A percentile compares a stretch with the other conserved stretches of the same genome.
Conservation (phyloP, 2,329 filamentous ascomycete genomes). For the Fusarium pilosicola region DNA sequence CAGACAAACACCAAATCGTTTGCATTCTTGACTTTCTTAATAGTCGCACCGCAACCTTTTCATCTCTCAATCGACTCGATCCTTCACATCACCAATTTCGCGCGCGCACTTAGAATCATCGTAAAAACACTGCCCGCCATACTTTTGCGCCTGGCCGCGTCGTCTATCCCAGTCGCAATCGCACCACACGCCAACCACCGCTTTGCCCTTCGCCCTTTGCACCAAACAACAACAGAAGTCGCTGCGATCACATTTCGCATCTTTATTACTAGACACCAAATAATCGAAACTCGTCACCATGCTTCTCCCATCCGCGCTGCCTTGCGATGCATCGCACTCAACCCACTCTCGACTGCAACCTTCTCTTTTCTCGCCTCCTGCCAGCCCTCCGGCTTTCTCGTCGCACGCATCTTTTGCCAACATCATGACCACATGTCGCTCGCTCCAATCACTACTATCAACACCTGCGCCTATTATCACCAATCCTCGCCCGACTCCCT, state of each 20-base stretch:
- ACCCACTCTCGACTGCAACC: slow-evolving; percentile 56
- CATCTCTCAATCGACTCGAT: not conserved
- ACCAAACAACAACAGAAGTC: slow-evolving; percentile 16
- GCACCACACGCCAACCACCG: slow-evolving; percentile 38
- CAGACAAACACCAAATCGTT: slow-evolving; percentile 7
- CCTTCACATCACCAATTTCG: not conserved
- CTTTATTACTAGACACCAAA: not conserved
- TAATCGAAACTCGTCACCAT: slow-evolving; percentile 51
- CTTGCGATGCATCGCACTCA: slow-evolving; percentile 65
- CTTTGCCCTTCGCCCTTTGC: slow-evolving; percentile 2
- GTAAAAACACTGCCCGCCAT: not conserved
- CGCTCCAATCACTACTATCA: slow-evolving; percentile 67
- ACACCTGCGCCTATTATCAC: slow-evolving; percentile 49
- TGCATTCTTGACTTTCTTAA: not conserved
- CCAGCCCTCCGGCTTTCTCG: slow-evolving; percentile 62
- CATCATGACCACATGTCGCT: slow-evolving; percentile 69
- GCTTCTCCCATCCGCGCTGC: slow-evolving; percentile 68
- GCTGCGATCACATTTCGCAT: not conserved
- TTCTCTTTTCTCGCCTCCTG: slow-evolving; percentile 68
- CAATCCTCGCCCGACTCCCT: slow-evolving; percentile 48
- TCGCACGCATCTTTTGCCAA: slow-evolving; percentile 61
- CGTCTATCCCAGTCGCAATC: slow-evolving; percentile 35
- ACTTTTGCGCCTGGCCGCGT: slow-evolving; percentile 34
- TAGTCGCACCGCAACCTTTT: slow-evolving; percentile 13
- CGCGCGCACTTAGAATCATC: slow-evolving; percentile 6